Evolutionary conservation across 1,284 basidiomycete species (phyloP).

Genomic region (Xanthoconium separans): DNA sequence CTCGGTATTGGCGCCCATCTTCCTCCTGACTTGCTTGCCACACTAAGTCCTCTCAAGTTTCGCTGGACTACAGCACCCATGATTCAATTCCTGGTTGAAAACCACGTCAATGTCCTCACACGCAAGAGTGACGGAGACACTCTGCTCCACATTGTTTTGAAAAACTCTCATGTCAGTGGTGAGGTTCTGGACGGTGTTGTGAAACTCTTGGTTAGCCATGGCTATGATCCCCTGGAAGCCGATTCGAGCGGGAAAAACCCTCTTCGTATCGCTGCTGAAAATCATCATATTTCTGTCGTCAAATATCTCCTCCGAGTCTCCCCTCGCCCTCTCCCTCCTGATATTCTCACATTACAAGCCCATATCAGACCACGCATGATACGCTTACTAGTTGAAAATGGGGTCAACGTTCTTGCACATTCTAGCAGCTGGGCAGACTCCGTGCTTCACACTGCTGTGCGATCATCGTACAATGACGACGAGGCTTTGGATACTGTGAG

Average conservation of each 20-base stretch:
- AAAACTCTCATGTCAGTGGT: rapidly evolving
- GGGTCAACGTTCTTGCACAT: neutral
- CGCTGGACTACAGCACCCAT: neutral
- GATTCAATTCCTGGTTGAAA: neutral
- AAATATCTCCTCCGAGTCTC: neutral
- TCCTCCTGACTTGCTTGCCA: neutral
- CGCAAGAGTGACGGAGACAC: neutral
- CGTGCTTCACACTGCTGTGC: neutral
- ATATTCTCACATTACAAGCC: too few relatives aligned
- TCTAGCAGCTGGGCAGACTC: neutral
- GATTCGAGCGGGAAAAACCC: neutral
- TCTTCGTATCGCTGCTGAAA: neutral
- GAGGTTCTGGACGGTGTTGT: neutral
- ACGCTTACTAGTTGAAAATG: neutral
- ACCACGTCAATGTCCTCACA: neutral
- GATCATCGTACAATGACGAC: neutral
- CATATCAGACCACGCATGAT: neutral
- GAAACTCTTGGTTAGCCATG: neutral
- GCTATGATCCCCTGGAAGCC: neutral
- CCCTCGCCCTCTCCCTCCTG: too few relatives aligned
- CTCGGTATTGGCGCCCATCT: neutral
- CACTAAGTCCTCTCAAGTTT: neutral
- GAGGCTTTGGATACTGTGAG: neutral
- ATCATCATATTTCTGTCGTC: neutral
- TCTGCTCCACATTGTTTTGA: neutral